Percentiles rank a stretch among this genome's conserved stretches.
These are phyloP conservation scores for Aspergillus floridensis DNA, from an alignment of 2,329 filamentous ascomycete species.

Conservation along the genomic window DNA sequence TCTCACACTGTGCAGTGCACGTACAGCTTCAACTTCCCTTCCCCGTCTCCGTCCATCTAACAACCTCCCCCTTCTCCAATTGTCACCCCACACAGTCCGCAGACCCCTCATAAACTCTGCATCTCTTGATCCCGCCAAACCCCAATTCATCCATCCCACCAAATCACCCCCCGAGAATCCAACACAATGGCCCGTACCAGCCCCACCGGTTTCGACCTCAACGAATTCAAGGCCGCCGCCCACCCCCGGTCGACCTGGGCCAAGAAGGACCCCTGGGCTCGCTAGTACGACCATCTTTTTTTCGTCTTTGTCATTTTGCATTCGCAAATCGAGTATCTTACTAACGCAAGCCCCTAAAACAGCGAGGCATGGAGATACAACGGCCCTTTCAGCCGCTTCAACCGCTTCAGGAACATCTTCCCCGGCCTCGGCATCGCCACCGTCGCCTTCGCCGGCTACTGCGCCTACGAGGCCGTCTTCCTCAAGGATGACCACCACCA, in stretches of 20 bases:
- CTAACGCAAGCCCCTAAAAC: constrained; percentile 21
- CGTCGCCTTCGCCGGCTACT: constrained; percentile 87
- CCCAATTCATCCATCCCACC: constrained; percentile 9
- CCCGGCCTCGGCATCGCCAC: constrained; percentile 90
- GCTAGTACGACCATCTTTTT: constrained; percentile 49
- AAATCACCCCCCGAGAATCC: constrained; percentile 19
- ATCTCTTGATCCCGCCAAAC: background rate
- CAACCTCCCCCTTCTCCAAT: constrained; percentile 10
- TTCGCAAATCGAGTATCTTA: background rate
- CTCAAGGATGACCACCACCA: constrained; percentile 66
- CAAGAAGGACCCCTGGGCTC: constrained; percentile 60
- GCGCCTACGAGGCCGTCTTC: constrained; percentile 85
- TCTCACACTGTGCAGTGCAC: background rate
- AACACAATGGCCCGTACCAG: constrained; percentile 53
- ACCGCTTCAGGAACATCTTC: constrained; percentile 82
- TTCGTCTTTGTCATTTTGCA: background rate
- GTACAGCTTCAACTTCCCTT: constrained; percentile 24
- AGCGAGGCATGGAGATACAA: constrained; percentile 96
- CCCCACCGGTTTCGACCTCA: constrained; percentile 89
- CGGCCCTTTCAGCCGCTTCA: constrained; percentile 81
- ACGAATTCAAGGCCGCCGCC: constrained; percentile 71
- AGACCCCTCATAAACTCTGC: constrained; percentile 6
- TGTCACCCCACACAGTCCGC: constrained; percentile 13
- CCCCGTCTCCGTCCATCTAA: constrained; percentile 8
- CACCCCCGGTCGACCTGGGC: constrained; percentile 53